These are phyloP conservation scores for Paraconiothyrium brasiliense DNA, from an alignment of 2,329 filamentous ascomycete genomes.

Conservation along the genomic window DNA sequence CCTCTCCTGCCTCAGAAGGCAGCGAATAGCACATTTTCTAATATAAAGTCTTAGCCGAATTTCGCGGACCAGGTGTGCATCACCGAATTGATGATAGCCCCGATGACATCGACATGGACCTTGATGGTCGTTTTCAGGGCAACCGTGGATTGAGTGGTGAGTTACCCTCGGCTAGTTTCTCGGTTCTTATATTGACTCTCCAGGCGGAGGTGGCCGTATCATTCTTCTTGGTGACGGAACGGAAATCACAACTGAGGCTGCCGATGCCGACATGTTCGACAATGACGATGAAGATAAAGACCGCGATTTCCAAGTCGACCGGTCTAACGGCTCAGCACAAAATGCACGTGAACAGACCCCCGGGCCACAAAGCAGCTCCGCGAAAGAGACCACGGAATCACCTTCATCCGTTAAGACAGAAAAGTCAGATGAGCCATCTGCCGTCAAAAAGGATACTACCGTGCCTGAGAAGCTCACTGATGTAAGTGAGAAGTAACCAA, in stretches of 20 bases:
- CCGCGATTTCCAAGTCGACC: slow-evolving; percentile 82
- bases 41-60: slow-evolving; percentile 56
- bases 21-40: slow-evolving; percentile 47
- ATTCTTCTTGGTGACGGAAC: slow-evolving; percentile 96
- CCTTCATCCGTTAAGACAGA: slow-evolving; percentile 50
- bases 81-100: slow-evolving; percentile 60
- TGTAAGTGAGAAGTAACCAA: slow-evolving; percentile 35
- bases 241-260: slow-evolving; percentile 86
- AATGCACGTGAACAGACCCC: slow-evolving; percentile 39
- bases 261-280: slow-evolving; percentile 94
- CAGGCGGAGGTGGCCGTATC: slow-evolving; percentile 78
- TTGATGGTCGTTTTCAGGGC: slow-evolving; percentile 73
- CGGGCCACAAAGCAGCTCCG: slow-evolving; percentile 30
- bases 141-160: slow-evolving; percentile 66
- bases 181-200: slow-evolving; percentile 76
- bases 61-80: slow-evolving; percentile 61
- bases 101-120: slow-evolving; percentile 76
- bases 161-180: slow-evolving; percentile 62
- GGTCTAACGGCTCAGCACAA: slow-evolving; percentile 31
- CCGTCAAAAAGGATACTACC: slow-evolving; percentile 24
- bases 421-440: slow-evolving; percentile 38
- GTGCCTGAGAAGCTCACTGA: slow-evolving; percentile 32
- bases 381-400: slow-evolving; percentile 41
- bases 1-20: slow-evolving; percentile 45
- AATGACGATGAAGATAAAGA: slow-evolving; percentile 88